These are phyloP conservation scores for Urtica urens DNA, from an alignment of 306 rosid genomes.

Conservation along the genomic window DNA sequence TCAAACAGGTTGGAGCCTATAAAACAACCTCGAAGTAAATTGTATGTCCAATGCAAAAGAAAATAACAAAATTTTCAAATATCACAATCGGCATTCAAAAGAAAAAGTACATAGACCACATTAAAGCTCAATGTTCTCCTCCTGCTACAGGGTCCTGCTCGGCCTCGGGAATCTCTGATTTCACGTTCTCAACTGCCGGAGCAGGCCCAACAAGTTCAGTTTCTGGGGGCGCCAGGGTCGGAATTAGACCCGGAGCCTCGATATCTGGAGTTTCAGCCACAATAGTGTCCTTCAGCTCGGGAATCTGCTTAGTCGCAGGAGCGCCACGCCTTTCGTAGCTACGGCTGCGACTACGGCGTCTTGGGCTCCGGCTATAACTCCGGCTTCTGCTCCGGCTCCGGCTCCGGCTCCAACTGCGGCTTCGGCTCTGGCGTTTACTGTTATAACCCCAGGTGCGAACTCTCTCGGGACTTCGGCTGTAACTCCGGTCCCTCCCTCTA, in stretches of 20 bases:
- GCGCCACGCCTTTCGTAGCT: constrained; percentile 31
- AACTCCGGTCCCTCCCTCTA: constrained; percentile 67
- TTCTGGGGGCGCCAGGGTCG: constrained; percentile 24
- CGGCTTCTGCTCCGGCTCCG: constrained; percentile 41
- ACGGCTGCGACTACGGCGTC: constrained; percentile 30
- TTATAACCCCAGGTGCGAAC: constrained; percentile 83
- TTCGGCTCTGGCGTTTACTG: constrained; percentile 23
- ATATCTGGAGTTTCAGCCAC: constrained; percentile 12
- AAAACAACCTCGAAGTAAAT: no score
- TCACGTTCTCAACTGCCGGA: constrained; percentile 21
- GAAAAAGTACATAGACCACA: no score
- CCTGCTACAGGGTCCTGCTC: constrained; percentile 25
- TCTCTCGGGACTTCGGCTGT: constrained; percentile 83
- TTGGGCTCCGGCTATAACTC: constrained; percentile 51
- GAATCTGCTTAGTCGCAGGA: constrained; percentile 20
- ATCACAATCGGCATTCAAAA: no score
- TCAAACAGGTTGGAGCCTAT: no score
- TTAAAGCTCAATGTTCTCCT: constrained; percentile 17
- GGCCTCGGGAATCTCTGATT: constrained; percentile 9
- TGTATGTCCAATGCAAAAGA: no score
- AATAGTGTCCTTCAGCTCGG: constrained; percentile 24
- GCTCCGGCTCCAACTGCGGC: constrained; percentile 34
- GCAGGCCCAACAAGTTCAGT: constrained; percentile 20
- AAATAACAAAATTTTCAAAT: no score
- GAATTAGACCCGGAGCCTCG: constrained; percentile 30